Conservation (phyloP, 1,139 yeast species). For the Wickerhamomyces sp. region DNA sequence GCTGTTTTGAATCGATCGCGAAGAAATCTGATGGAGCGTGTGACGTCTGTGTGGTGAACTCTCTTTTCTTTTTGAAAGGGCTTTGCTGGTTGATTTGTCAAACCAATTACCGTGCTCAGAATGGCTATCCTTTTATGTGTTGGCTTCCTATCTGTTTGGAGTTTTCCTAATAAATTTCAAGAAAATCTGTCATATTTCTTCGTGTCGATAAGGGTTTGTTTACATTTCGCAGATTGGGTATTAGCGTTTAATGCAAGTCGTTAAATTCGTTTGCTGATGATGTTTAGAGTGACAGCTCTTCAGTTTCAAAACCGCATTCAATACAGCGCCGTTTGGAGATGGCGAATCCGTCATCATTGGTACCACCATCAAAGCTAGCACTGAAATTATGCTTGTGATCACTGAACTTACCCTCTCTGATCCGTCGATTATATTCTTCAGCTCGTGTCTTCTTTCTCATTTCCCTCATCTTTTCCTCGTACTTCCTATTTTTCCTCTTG, state of each 20-base stretch:
- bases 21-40: too few relatives aligned
- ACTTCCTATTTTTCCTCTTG: slow-evolving; percentile 72
- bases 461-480: slow-evolving; percentile 67
- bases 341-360: slow-evolving; percentile 38
- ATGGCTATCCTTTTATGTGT: too few relatives aligned
- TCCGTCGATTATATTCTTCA: slow-evolving; percentile 73
- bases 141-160: too few relatives aligned
- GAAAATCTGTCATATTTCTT: too few relatives aligned
- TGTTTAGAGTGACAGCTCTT: slow-evolving; percentile 41
- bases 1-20: too few relatives aligned
- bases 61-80: too few relatives aligned
- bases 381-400: slow-evolving; percentile 81
- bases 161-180: too few relatives aligned
- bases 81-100: too few relatives aligned
- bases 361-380: slow-evolving; percentile 40
- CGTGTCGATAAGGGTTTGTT: slow-evolving; percentile 1
- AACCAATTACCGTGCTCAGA: too few relatives aligned
- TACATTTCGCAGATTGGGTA: not conserved
- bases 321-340: slow-evolving; percentile 60
- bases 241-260: too few relatives aligned
- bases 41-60: too few relatives aligned
- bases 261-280: not conserved
- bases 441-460: slow-evolving; percentile 93
- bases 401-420: slow-evolving; percentile 44
- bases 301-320: slow-evolving; percentile 82